Conservation (phyloP, 1,139 yeast genomes). For the Yamadazyma oceani region DNA sequence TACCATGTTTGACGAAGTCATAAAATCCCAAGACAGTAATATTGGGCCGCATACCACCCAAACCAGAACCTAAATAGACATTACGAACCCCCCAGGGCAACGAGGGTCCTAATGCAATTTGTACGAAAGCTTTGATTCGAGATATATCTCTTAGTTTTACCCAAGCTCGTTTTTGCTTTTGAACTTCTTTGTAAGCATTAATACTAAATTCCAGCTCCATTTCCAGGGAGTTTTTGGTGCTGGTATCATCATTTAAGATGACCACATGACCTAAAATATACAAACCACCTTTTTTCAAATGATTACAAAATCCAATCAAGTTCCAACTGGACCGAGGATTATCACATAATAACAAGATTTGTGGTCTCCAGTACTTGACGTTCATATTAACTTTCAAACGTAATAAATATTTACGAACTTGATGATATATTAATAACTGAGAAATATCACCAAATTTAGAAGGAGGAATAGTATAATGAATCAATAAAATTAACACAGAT, state of each 20-base stretch:
- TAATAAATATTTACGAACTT: conserved; percentile 84
- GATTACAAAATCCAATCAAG: conserved; percentile 89
- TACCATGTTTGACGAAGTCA: conserved; percentile 53
- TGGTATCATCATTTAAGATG: conserved; percentile 50
- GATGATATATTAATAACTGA: conserved; percentile 90
- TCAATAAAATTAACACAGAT: conserved; percentile 64
- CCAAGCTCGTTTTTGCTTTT: conserved; percentile 81
- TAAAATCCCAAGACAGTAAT: conserved; percentile 89
- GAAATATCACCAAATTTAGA: conserved; percentile 98
- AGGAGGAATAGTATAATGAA: conserved; percentile 91
- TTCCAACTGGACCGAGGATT: conserved; percentile 92
- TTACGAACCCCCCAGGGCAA: conserved; percentile 96
- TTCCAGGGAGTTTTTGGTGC: conserved; percentile 15
- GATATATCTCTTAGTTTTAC: conserved; percentile 72
- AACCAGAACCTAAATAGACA: conserved; percentile 85
- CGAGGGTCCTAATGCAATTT: conserved; percentile 82
- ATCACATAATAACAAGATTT: conserved; percentile 80
- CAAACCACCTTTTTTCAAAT: conserved; percentile 90
- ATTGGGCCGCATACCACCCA: conserved; percentile 97
- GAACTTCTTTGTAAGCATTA: conserved; percentile 57
- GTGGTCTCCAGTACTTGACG: conserved; percentile 98
- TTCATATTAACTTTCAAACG: conserved; percentile 81
- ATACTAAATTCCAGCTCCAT: conserved; percentile 28
- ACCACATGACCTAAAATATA: conserved; percentile 91
- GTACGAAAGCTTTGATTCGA: conserved; percentile 88